Evolutionary conservation across 169 alveolate genomes (phyloP), one percentile per base, ranked within the genome.

Genomic region (Ichthyophthirius multifiliis): DNA sequence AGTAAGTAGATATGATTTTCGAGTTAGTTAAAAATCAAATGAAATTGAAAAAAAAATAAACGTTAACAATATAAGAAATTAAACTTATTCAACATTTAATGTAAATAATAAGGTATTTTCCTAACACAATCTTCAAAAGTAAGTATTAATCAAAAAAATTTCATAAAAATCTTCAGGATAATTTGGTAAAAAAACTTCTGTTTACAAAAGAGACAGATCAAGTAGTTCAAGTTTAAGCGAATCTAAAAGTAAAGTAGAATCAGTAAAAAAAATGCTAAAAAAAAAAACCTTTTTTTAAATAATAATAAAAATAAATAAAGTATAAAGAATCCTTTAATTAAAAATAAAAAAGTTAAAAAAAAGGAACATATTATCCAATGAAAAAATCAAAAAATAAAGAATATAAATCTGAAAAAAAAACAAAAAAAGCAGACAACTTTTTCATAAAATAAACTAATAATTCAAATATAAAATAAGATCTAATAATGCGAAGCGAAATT

Each of bases 341-440:
- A 23, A 55, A 55, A 27, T 27, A 55, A 27, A 15, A 16, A 4
- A 10, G 43, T 1, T 71, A 32, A 5, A 71, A 71, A 23, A 6
- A 71, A 71, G 43, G 78, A n/a, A 75, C 83, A 44, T 48, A 73
- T 16, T 37, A 75, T 46, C 64, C 64, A 46, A 20, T 43, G 12
- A 18, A 34, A 15, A 39, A 39, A 6, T n/a, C 71, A 5, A 13
- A 27, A 27, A 27, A 20, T 5, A 55, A 34, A 10, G 16, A 13
- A 27, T 55, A 16, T 16, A 55, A 55, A 55, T 20, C 71, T 20
- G 4, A 20, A 55, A 55, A 39, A 16, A 20, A 16, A 5, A 1
- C 12, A 55, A 55, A 55, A 55, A 3, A 16, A 20, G 31, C 23
- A 27, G 18, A 16, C 18, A 20, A 55, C 34, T 23, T 16, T 39